Percentiles rank a stretch among this genome's conserved stretches.
Conservation (phyloP, 1,284 basidiomycete species). For the Inonotus hispidus region DNA sequence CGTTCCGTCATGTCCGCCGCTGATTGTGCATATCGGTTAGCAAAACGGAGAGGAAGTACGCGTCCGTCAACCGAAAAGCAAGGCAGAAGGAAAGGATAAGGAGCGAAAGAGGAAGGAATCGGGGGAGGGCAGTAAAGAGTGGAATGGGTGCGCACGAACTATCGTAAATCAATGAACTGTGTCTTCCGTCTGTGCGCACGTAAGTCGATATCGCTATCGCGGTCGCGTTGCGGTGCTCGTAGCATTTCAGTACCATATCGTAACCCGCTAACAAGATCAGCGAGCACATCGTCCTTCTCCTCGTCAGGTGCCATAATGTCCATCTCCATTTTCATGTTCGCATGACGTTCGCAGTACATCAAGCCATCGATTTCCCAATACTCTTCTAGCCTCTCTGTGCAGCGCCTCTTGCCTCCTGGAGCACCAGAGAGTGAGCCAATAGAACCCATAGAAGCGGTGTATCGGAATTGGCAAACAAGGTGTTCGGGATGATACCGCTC, state of each 20-base stretch:
- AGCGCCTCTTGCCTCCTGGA: conserved; percentile 27
- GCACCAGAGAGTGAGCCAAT: not conserved
- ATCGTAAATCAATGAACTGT: conserved; percentile 18
- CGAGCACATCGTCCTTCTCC: not conserved
- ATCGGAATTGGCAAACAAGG: conserved; percentile 56
- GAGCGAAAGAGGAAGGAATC: not conserved
- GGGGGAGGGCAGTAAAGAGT: not conserved
- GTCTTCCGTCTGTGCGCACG: conserved; percentile 17
- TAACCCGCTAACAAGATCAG: conserved; percentile 9
- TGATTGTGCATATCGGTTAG: not conserved
- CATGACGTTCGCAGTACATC: conserved; percentile 80
- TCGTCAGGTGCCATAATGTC: conserved; percentile 14
- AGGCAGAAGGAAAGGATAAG: not conserved
- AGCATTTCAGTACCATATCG: not conserved
- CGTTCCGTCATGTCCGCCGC: not conserved
- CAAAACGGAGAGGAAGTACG: not conserved
- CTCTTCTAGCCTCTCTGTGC: conserved; percentile 59
- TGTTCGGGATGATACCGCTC: conserved; percentile 83
- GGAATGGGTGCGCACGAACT: not conserved
- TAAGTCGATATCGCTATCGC: conserved; percentile 11
- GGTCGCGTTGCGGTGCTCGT: conserved; percentile 1
- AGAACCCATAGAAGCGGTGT: not conserved
- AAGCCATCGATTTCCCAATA: conserved; percentile 83
- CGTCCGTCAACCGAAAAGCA: not conserved
- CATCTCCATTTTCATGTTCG: conserved; percentile 26